Evolutionary conservation across 352 stramenopile genomes (phyloP).

Genomic region (Pythium dissotocum): DNA sequence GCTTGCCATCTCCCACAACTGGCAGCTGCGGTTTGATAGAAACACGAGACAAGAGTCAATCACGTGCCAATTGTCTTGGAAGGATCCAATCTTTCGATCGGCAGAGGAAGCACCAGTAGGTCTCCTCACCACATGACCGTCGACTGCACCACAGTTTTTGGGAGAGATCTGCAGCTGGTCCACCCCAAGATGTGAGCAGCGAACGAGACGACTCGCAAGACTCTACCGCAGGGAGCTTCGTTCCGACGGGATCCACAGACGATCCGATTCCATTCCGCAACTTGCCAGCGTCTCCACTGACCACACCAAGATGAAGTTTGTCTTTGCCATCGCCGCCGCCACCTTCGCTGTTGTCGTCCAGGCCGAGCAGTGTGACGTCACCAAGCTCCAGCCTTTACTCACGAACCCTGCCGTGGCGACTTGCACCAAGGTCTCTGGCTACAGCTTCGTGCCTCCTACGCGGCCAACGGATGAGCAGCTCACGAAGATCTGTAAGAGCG

Average conservation of each 20-base stretch:
- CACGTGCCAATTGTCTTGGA: background rate
- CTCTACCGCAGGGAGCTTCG: background rate
- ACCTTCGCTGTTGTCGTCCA: background rate
- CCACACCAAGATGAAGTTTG: slow-evolving; percentile 17
- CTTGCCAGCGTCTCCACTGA: background rate
- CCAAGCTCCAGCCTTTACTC: slow-evolving; percentile 21
- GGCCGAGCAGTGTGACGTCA: slow-evolving; percentile 16
- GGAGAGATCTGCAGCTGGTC: background rate
- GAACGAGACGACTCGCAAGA: background rate
- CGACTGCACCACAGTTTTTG: background rate
- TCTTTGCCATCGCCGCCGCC: slow-evolving; percentile 10
- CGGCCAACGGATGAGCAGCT: slow-evolving; percentile 26
- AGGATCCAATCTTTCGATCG: background rate
- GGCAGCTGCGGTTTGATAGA: background rate
- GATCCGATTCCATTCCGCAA: slow-evolving; percentile 1
- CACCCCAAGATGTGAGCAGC: background rate
- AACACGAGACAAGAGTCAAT: too few species aligned
- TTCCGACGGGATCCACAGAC: background rate
- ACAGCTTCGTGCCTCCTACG: slow-evolving; percentile 21
- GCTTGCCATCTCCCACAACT: background rate
- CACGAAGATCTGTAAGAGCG: slow-evolving; percentile 23
- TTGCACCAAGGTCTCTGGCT: slow-evolving; percentile 18
- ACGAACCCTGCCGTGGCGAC: slow-evolving; percentile 14
- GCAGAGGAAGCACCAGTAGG: background rate
- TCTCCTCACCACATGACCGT: background rate